A percentile compares a stretch with the other conserved stretches of the same genome.
Evolutionary conservation across 2,329 filamentous ascomycete genomes (phyloP).

Genomic region (Dactylellina haptotyla): DNA sequence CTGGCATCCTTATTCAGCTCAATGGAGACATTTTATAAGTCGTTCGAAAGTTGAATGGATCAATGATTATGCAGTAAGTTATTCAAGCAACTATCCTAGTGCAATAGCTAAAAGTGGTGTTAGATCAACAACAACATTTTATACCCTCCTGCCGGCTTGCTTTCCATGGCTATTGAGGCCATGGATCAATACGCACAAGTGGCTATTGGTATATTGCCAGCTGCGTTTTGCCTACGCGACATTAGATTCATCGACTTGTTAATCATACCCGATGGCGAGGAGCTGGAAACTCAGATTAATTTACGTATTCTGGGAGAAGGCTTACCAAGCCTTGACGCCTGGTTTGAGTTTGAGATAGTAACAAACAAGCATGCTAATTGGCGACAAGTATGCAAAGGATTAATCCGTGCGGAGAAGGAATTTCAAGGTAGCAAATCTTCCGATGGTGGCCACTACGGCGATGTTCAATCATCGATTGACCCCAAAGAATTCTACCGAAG

Average conservation of each 20-base stretch:
- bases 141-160: neutral
- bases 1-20: neutral
- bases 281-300: neutral
- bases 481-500: no score
- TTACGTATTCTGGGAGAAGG: neutral
- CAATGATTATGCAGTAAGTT: neutral
- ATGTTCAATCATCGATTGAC: no score
- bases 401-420: neutral
- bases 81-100: neutral
- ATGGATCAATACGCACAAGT: neutral
- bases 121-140: neutral
- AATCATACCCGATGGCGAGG: neutral
- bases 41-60: neutral
- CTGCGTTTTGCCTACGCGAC: neutral
- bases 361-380: neutral
- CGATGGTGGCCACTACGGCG: no score
- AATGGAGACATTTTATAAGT: neutral
- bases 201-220: neutral
- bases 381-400: neutral
- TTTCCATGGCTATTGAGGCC: neutral
- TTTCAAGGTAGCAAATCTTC: no score
- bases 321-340: neutral
- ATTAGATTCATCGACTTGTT: neutral
- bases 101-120: neutral
- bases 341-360: neutral